Conservation (phyloP, 2,329 filamentous ascomycete species). For the Trichoderma arundinaceum region DNA sequence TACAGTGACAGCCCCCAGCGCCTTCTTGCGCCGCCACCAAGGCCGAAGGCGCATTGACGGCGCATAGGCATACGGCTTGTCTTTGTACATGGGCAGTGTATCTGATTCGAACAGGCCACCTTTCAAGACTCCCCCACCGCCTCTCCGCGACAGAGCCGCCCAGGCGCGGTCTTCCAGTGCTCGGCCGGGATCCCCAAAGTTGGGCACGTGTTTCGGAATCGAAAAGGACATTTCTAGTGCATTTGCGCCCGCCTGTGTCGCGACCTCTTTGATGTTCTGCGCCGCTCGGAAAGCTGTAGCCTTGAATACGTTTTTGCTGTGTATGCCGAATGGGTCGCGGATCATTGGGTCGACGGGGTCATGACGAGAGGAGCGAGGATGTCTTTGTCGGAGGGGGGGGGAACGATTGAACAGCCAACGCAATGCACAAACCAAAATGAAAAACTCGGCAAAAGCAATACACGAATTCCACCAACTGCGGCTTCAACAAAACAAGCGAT, state of each 20-base stretch:
- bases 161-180: conserved; percentile 70
- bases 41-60: conserved; percentile 63
- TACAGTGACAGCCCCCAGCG: conserved; percentile 58
- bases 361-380: conserved; percentile 37
- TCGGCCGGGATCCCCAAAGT: conserved; percentile 69
- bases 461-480: not conserved
- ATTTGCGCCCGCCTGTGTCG: conserved; percentile 56
- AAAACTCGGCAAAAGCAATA: not conserved
- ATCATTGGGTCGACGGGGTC: conserved; percentile 45
- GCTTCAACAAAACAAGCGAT: conserved; percentile 1
- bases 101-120: conserved; percentile 63
- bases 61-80: conserved; percentile 85
- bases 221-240: conserved; percentile 68
- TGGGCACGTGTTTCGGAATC: conserved; percentile 71
- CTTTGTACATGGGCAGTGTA: conserved; percentile 92
- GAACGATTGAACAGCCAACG: conserved; percentile 9
- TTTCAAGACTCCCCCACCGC: conserved; percentile 50
- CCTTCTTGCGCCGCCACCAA: conserved; percentile 68
- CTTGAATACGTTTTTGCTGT: conserved; percentile 54
- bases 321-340: conserved; percentile 54
- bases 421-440: not conserved
- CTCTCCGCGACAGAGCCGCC: conserved; percentile 54
- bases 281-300: conserved; percentile 54
- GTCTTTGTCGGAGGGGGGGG: not conserved
- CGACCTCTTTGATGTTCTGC: conserved; percentile 53